Base-by-base conservation (phyloP, 1,139 yeast genomes). In the Hanseniaspora sp. region DNA sequence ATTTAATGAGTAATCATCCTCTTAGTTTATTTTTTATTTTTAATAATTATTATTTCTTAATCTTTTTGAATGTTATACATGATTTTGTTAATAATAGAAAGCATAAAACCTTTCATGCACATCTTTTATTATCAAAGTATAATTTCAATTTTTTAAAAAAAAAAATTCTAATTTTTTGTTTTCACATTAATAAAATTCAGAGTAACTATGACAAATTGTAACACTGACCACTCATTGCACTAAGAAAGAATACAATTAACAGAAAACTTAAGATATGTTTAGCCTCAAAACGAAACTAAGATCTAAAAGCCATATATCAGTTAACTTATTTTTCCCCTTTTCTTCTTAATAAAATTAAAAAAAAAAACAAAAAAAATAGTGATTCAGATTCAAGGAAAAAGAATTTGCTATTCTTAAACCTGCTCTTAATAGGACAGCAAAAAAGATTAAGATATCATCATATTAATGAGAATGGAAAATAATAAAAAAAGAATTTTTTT, bases 121-220 rank as follows among this genome's bases (percentile, higher is more conserved):
- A 13, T 13, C 35, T 33, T 33, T 37, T 37, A 37, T 37, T 37
- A 37, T 37, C 18, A 33, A 33, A 40, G 15, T 23, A 40, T 40
- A 15, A 40, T 23, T 40, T 15, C 8, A n/a, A 9, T 28, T 29
- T 41, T 29, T 28, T 28, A 23, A 39, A 39, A 7, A 39, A 18
- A n/a, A 7, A 18, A 18, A 23, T 43, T 43, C 15, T 7, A 12
- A 12, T 41, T 41, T 12, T 17, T 23, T 12, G 12, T 41, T 7
- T 7, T 33, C n/a, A 11, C 33, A 38, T 33, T 38, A n/a, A 23
- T n/a, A 43, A 46, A 31, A 40, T 30, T 67, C 70, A 67, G 70
- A 64, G 70, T 67, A 67, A 67, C 70, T 67, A 67, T 67, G 69
- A 67, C 70, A 62, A 58, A 60, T 55, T 58, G 48, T 58, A 58